Conservation (phyloP, 768 basidiomycete species). For the Russula sp. region DNA sequence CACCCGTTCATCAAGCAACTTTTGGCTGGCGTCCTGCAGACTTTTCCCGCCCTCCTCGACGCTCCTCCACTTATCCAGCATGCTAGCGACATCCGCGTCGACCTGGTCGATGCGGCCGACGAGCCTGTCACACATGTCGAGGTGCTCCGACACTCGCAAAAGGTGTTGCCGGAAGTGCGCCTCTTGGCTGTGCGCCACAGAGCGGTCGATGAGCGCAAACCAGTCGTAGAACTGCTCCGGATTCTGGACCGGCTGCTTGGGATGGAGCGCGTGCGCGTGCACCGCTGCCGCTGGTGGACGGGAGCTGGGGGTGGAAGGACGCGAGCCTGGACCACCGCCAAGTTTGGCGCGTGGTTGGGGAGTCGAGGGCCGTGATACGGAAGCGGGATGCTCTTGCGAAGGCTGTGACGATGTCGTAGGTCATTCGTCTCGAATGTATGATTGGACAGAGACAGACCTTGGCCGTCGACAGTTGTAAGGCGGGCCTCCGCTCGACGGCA, state of each 20-base stretch:
- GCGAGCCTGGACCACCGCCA: constrained; percentile 21
- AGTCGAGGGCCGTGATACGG: constrained; percentile 41
- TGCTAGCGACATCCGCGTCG: constrained; percentile 64
- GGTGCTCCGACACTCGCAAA: constrained; percentile 63
- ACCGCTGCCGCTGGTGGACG: constrained; percentile 8
- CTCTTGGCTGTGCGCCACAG: constrained; percentile 90
- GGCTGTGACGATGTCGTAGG: constrained; percentile 29
- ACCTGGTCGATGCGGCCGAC: constrained; percentile 66
- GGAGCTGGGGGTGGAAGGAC: constrained; percentile 25
- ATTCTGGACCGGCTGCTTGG: constrained; percentile 72
- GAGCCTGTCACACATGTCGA: constrained; percentile 70
- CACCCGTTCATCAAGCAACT: constrained; percentile 83
- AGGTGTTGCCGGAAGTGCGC: constrained; percentile 86
- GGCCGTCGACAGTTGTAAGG: constrained; percentile 40
- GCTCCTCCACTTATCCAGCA: constrained; percentile 77
- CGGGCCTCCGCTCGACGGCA: constrained; percentile 49
- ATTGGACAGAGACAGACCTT: constrained; percentile 46
- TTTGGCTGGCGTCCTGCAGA: constrained; percentile 86
- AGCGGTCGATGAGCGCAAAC: constrained; percentile 83
- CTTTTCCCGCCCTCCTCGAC: constrained; percentile 93
- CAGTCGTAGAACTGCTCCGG: constrained; percentile 98
- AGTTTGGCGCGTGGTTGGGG: constrained; percentile 28
- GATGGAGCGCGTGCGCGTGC: constrained; percentile 53
- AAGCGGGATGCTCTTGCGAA: constrained; percentile 34
- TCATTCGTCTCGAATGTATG: not conserved